Percentiles rank a stretch among this genome's conserved stretches.
Evolutionary conservation across 192 early-diverging fungal genomes (phyloP).

Genomic region (Funneliformis mosseae): DNA sequence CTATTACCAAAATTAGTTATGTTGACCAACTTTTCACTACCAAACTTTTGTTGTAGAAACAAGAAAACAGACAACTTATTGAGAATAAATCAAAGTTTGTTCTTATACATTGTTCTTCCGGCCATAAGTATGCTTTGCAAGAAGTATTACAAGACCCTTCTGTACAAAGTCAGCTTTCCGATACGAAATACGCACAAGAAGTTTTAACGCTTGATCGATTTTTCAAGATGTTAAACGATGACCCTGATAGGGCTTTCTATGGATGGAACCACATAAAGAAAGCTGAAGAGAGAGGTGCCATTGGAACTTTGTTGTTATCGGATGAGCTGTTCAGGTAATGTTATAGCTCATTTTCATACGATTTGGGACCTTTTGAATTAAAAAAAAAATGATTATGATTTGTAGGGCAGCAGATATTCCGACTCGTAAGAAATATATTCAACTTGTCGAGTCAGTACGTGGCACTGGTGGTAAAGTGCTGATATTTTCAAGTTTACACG

Average conservation of each 20-base stretch:
- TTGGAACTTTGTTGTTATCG: slow-evolving; percentile 87
- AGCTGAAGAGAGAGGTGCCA: slow-evolving; percentile 83
- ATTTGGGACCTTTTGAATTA: slow-evolving; percentile 22
- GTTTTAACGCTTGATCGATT: slow-evolving; percentile 81
- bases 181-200: slow-evolving; percentile 93
- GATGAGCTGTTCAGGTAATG: slow-evolving; percentile 85
- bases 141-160: slow-evolving; percentile 90
- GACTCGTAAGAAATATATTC: slow-evolving; percentile 84
- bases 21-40: not conserved
- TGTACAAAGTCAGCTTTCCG: slow-evolving; percentile 75
- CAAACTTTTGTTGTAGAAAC: slow-evolving; percentile 48
- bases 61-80: slow-evolving; percentile 79
- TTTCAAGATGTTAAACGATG: slow-evolving; percentile 86
- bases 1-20: not conserved
- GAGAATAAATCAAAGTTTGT: slow-evolving; percentile 89
- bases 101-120: slow-evolving; percentile 89
- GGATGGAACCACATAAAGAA: slow-evolving; percentile 82
- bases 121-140: slow-evolving; percentile 93
- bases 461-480: slow-evolving; percentile 74
- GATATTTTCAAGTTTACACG: slow-evolving; percentile 92
- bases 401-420: slow-evolving; percentile 78
- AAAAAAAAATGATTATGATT: slow-evolving; percentile 1
- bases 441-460: slow-evolving; percentile 81
- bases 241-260: slow-evolving; percentile 93
- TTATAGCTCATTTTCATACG: slow-evolving; percentile 2